Evolutionary conservation across 2,329 filamentous ascomycete genomes (phyloP), one percentile per base, ranked within the genome.

Genomic region (Colletotrichum sp.): DNA sequence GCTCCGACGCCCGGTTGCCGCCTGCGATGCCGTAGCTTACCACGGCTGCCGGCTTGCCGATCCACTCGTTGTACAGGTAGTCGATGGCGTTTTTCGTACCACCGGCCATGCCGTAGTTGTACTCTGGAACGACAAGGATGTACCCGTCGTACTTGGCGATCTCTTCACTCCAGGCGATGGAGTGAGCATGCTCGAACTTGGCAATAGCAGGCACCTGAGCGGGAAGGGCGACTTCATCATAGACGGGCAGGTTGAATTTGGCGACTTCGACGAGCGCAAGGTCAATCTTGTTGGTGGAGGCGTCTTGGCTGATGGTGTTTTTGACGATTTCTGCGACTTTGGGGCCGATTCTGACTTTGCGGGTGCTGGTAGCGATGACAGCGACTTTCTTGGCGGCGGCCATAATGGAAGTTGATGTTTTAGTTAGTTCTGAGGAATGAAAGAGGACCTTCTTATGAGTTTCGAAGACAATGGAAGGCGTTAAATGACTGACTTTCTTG

Each of bases 21-120:
- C 88, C 88, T 6, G 81, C 77, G 1, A 86, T 86, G 6, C 91
- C 91, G 82, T 92, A 92, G 72, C 86, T 89, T 30, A 93, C 86
- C 72, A 92, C 85, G 63, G 84, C 83, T 21, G 86, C 86, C 0
- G 90, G 88, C 81, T 92, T 92, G 10, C 87, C 89, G 28, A 82
- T 86, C 89, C 90, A 92, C 80, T 92, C 91, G 78, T 92, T 83
- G 78, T 86, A 88, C 1, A 93, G 85, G 79, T 91, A 93, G 80
- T 93, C 92, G 71, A 93, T 87, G 8, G 91, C 91, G 79, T 92
- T 93, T 84, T 93, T 93, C 65, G 90, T 82, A 8, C 84, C 86
- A 0, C 88, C 90, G 0, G 91, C 84, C 8, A 91, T 82, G 28
- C 89, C 87, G 80, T 84, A 89, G 83, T 93, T 92, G 80, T 92